phyloP scores from a whole-genome alignment of 805 yeast genomes.

The Ogataea salicorniae region DNA sequence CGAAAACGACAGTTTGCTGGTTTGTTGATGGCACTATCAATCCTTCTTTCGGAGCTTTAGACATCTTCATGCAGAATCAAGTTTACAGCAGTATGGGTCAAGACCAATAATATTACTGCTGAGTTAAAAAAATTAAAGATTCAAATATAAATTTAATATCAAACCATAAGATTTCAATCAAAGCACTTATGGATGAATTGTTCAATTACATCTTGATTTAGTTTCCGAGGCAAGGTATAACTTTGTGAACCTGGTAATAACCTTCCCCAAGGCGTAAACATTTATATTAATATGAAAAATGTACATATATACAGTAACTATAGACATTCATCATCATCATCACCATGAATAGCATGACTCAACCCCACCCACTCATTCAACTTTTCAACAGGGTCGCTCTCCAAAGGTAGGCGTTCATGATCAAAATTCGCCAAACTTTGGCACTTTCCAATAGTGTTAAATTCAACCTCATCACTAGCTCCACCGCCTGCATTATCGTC shows the following conservation, averaged over 20 bases:
- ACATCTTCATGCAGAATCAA: too few species aligned
- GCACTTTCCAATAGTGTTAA: constrained; percentile 8
- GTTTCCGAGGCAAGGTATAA: too few species aligned
- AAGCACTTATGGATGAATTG: not conserved
- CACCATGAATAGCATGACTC: constrained; percentile 15
- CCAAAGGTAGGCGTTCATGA: constrained; percentile 17
- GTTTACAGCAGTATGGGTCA: too few species aligned
- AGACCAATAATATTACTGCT: too few species aligned
- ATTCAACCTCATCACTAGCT: constrained; percentile 6
- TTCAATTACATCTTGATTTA: too few species aligned
- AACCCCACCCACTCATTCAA: constrained; percentile 18
- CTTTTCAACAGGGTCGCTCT: constrained; percentile 16
- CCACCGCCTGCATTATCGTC: constrained; percentile 6
- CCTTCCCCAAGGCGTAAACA: too few species aligned
- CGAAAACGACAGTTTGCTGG: too few species aligned
- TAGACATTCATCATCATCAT: not conserved
- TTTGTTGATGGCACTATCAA: too few species aligned
- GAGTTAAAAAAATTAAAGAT: too few species aligned
- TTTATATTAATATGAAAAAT: not conserved
- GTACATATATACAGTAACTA: not conserved
- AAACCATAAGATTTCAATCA: not conserved
- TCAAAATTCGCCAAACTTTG: constrained; percentile 14
- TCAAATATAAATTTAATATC: too few species aligned
- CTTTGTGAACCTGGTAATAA: too few species aligned
- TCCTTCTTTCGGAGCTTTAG: too few species aligned